Percentiles rank a stretch among this genome's conserved stretches.
Conservation (phyloP, 805 yeast species). For the Teunomyces tritomae region DNA sequence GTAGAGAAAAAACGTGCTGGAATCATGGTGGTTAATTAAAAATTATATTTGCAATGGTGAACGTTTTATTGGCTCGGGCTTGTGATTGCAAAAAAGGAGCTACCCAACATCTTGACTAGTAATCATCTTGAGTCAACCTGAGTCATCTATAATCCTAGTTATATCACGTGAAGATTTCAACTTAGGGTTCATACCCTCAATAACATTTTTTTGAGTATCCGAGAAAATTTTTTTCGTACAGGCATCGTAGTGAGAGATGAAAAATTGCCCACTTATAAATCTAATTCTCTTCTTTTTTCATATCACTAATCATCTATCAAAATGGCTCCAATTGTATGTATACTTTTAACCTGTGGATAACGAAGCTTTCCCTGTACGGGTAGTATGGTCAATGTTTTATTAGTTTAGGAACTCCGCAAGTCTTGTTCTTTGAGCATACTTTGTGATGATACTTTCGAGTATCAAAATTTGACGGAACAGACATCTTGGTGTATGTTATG, state of each 20-base stretch:
- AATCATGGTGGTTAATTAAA: not conserved
- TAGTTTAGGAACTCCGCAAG: constrained; percentile 3
- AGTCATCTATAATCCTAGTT: not conserved
- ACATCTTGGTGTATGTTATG: not conserved
- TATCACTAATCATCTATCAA: constrained; percentile 18
- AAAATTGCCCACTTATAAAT: not conserved
- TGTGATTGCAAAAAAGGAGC: not conserved
- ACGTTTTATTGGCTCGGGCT: not conserved
- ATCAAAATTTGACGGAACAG: not conserved
- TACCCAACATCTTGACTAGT: not conserved
- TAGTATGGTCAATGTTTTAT: constrained; percentile 9
- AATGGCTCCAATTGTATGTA: constrained; percentile 95
- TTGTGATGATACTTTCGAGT: not conserved
- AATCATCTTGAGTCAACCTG: constrained; percentile 6
- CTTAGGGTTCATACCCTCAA: not conserved
- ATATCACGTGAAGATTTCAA: not conserved
- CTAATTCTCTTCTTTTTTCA: constrained; percentile 5
- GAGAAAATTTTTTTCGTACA: not conserved
- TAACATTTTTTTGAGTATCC: not conserved
- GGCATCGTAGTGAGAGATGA: not conserved
- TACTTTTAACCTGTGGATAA: constrained; percentile 17
- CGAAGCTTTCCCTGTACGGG: constrained; percentile 41
- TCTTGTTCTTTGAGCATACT: not conserved
- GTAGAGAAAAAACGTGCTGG: not conserved
- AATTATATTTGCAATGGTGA: not conserved